These are phyloP conservation scores for Boletus sp. DNA, from an alignment of 768 basidiomycete species.

Conservation along the genomic window DNA sequence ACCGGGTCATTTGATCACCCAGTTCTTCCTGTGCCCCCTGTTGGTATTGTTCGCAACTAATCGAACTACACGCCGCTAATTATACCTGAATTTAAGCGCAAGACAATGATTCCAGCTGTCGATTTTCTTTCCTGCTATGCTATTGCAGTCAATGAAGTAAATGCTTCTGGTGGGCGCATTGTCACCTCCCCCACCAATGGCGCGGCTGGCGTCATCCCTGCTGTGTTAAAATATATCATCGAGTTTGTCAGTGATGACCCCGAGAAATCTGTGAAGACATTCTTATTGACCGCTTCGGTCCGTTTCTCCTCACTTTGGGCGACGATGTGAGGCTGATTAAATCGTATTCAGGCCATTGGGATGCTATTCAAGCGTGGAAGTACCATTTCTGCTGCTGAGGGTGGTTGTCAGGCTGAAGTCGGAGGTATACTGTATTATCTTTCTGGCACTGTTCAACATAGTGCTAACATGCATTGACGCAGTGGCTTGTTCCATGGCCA, in stretches of 20 bases:
- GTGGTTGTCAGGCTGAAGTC: constrained; percentile 93
- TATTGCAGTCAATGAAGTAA: constrained; percentile 93
- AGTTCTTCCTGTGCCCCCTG: constrained; percentile 77
- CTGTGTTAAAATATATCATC: constrained; percentile 83
- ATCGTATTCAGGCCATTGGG: constrained; percentile 63
- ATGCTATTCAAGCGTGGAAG: constrained; percentile 98
- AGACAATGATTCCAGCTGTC: constrained; percentile 86
- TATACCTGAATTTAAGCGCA: constrained; percentile 46
- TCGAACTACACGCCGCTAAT: constrained; percentile 1
- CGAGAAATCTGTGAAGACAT: constrained; percentile 83
- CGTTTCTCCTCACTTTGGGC: constrained; percentile 21
- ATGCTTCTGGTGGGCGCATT: constrained; percentile 88
- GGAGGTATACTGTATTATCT: constrained; percentile 53
- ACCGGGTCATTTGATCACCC: constrained; percentile 79
- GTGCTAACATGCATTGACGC: constrained; percentile 1
- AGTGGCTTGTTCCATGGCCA: constrained; percentile 97
- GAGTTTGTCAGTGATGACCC: constrained; percentile 93
- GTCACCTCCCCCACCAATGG: constrained; percentile 95
- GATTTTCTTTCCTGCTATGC: constrained; percentile 94
- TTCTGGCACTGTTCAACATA: not conserved
- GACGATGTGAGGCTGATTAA: constrained; percentile 5
- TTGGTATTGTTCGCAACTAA: constrained; percentile 35
- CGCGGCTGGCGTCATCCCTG: constrained; percentile 90
- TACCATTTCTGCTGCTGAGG: constrained; percentile 94
- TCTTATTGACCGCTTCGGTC: constrained; percentile 85